A percentile compares a stretch with the other conserved stretches of the same genome.
These are phyloP conservation scores for Curvularia hawaiiensis DNA, from an alignment of 2,329 filamentous ascomycete species.

Conservation along the genomic window DNA sequence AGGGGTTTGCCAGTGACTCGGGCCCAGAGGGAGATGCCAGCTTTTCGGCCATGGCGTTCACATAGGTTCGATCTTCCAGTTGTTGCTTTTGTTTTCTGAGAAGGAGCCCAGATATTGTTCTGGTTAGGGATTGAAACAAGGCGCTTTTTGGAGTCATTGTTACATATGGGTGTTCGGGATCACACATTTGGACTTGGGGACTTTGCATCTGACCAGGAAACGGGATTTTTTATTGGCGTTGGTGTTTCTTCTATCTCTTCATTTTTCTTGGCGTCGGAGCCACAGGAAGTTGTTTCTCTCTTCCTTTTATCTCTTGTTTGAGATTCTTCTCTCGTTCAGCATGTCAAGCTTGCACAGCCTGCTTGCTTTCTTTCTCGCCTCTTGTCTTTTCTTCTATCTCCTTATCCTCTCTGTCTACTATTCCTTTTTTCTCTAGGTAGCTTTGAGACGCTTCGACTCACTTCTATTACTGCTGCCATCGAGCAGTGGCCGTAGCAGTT, in stretches of 20 bases:
- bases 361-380: neutral
- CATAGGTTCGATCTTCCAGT: conserved; percentile 11
- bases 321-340: neutral
- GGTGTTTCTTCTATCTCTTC: neutral
- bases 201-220: neutral
- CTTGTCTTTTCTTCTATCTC: neutral
- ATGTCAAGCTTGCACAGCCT: neutral
- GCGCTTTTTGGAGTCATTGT: neutral
- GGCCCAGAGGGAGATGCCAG: conserved; percentile 20
- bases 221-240: neutral
- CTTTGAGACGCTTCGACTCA: neutral
- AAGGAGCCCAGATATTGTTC: neutral
- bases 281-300: neutral
- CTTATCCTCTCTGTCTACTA: neutral
- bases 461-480: neutral
- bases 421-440: neutral
- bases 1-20: conserved; percentile 45
- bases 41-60: conserved; percentile 16
- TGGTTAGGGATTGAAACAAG: neutral
- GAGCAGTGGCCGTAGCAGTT: neutral
- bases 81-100: neutral
- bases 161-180: neutral
- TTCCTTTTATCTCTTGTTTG: neutral
- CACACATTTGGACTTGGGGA: neutral
- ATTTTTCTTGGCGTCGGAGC: neutral